These are phyloP conservation scores for Russula virescens DNA, from an alignment of 768 basidiomycete genomes.

Conservation along the genomic window DNA sequence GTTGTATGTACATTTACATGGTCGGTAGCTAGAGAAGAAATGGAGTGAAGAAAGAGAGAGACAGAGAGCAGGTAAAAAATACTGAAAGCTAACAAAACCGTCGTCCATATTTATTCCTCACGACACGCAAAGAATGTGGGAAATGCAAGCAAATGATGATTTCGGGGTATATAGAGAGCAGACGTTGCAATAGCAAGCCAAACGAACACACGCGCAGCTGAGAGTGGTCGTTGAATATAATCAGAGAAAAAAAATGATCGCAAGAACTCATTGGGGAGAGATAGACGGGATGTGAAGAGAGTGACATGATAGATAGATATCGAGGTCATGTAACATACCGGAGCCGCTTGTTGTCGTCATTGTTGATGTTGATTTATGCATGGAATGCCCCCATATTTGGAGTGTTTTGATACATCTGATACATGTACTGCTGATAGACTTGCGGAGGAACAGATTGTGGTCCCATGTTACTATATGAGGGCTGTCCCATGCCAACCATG, in stretches of 20 bases:
- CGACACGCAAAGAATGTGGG: constrained; percentile 13
- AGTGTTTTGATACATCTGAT: constrained; percentile 69
- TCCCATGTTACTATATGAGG: constrained; percentile 55
- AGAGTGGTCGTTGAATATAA: constrained; percentile 19
- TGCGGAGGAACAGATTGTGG: constrained; percentile 58
- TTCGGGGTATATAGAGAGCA: constrained; percentile 22
- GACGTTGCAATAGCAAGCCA: constrained; percentile 19
- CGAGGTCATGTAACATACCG: constrained; percentile 16
- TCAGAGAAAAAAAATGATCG: constrained; percentile 8
- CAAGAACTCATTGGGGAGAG: constrained; percentile 8
- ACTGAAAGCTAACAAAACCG: constrained; percentile 1
- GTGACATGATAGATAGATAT: constrained; percentile 20
- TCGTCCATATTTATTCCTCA: constrained; percentile 15
- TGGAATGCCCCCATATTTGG: constrained; percentile 73
- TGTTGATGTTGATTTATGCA: constrained; percentile 27
- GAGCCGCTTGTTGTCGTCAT: constrained; percentile 12
- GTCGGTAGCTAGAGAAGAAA: constrained; percentile 1
- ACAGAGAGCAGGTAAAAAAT: not conserved
- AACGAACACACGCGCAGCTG: constrained; percentile 15
- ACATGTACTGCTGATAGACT: constrained; percentile 75
- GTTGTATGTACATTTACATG: constrained; percentile 21
- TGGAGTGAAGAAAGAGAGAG: not conserved
- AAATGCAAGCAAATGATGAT: constrained; percentile 23
- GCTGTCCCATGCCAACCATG: constrained; percentile 60
- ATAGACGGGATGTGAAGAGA: constrained; percentile 14